phyloP scores from a whole-genome alignment of 176 grass and related monocot genomes.

The Poa annua region DNA sequence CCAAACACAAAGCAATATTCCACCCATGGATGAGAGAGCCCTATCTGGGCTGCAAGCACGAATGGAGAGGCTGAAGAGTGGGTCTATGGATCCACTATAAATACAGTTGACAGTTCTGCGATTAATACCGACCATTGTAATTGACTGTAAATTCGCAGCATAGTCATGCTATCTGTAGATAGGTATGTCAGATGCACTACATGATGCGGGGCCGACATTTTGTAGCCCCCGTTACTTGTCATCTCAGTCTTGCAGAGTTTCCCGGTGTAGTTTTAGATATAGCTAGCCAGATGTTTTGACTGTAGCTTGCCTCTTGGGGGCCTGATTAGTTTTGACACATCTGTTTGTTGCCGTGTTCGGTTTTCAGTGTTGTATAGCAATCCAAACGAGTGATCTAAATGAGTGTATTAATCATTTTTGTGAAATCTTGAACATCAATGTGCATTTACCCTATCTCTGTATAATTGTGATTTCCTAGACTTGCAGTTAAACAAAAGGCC shows the following conservation, averaged over 20 bases:
- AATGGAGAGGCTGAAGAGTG: slow-evolving; percentile 97
- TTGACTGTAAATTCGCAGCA: slow-evolving; percentile 83
- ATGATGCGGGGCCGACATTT: slow-evolving; percentile 50
- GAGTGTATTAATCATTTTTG: background rate
- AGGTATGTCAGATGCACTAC: slow-evolving; percentile 45
- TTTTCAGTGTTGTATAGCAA: slow-evolving; percentile 53
- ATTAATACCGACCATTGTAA: slow-evolving; percentile 56
- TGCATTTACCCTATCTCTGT: background rate
- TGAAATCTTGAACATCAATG: background rate
- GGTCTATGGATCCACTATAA: slow-evolving; percentile 85
- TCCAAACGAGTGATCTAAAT: slow-evolving; percentile 29
- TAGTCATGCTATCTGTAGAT: slow-evolving; percentile 66
- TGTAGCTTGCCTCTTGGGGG: slow-evolving; percentile 33
- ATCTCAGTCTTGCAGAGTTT: slow-evolving; percentile 51
- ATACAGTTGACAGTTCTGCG: slow-evolving; percentile 42
- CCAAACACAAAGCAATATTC: slow-evolving; percentile 66
- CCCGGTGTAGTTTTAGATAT: slow-evolving; percentile 41
- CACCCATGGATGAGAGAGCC: slow-evolving; percentile 92
- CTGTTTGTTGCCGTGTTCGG: slow-evolving; percentile 1
- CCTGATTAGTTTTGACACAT: slow-evolving; percentile 51
- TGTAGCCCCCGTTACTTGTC: slow-evolving; percentile 35
- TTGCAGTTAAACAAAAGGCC: background rate
- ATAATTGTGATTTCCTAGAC: background rate
- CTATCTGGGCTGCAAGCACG: slow-evolving; percentile 92
- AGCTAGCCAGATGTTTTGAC: slow-evolving; percentile 44